Evolutionary conservation across 2,329 filamentous ascomycete species (phyloP), one percentile per base, ranked within the genome.

Genomic region (Diaporthe capsici): DNA sequence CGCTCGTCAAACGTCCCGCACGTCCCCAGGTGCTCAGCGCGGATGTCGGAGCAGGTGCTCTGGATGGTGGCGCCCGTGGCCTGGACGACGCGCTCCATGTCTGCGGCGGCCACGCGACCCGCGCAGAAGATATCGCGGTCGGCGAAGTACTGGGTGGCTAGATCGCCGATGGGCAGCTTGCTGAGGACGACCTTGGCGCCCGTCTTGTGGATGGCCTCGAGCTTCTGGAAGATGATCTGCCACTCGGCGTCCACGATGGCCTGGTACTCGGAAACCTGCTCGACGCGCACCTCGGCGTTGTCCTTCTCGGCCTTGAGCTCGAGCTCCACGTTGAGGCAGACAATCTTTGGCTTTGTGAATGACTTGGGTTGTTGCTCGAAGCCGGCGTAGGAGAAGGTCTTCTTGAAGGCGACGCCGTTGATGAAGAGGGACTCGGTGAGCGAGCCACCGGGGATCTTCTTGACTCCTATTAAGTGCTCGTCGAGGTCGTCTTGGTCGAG

Each of bases 171-270:
- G 55, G 97, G 97, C 77, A 98, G 90, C 87, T 98, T 98, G 87
- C 95, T 98, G 75, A 99, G 92, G 57, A 99, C 95, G 71, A 99
- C 95, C 91, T 98, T 98, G 79, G 97, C 97, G 73, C 97, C 97
- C 8, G 96, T 98, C 86, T 96, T 93, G 90, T 96, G 91, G 72
- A 98, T 88, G 67, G 96, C 95, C 88, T 99, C 97, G 84, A 99
- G 94, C 90, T 99, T 99, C 89, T 98, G 96, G 92, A 94, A 98
- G 85, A 99, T 99, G 83, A 99, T 99, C 86, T 98, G 95, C 97
- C 97, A 99, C 86, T 99, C 97, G 42, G 97, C 97, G 83, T 99
- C 97, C 83, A 99, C 97, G 80, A 99, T 98, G 78, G 97, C 97
- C 87, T 99, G 97, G 88, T 99, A 99, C 87, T 99, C 97, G 28